Evolutionary conservation across 1,139 yeast genomes (phyloP), one percentile per base, ranked within the genome.

Genomic region (Scheffersomyces insectosa): DNA sequence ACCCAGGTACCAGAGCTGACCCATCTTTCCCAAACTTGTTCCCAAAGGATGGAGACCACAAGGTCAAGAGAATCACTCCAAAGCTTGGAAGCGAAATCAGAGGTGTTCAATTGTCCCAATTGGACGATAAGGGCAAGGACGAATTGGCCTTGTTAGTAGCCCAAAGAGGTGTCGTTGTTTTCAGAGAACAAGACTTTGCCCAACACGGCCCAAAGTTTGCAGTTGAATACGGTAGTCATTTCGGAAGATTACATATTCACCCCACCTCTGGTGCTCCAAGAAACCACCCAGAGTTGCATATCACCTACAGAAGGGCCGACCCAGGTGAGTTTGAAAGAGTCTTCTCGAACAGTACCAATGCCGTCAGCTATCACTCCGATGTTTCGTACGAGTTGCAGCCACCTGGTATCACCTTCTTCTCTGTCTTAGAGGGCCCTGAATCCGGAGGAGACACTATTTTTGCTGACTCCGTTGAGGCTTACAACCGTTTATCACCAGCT

Each of bases 251-350:
- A 42, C 93, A 85, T 64, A 74, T 81, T 43, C 93, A 86, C 57
- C 88, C 90, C 39, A 82, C 88, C 3, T 80, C 88, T 6, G 87
- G 88, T 9, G 77, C 86, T 7, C 91, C 91, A 30, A 66, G 67
- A 44, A 76, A 67, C 43, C 66, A 70, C 50, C 79, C 85, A 2
- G 84, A 83, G 52, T 70, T 85, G 48, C 90, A 83, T 55, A 66
- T 83, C 42, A 81, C 82, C 20, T 83, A 76, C 61, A 72, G 82
- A 51, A 70, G 80, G 51, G 75, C 80, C 25, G 75, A 72, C 11
- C 38, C 39, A 7, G 38, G 36, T 4, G 57, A 56, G 40, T 48
- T 55, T 25, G 52, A 52, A 28, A 36, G 53, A 11, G 50, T 29
- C 23, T 45, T 34, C 36, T 39, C 40, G 4, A 16, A 39, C 16